Base-by-base conservation (phyloP, 139 green algal genomes). In the Diplosphaera chodatii region DNA sequence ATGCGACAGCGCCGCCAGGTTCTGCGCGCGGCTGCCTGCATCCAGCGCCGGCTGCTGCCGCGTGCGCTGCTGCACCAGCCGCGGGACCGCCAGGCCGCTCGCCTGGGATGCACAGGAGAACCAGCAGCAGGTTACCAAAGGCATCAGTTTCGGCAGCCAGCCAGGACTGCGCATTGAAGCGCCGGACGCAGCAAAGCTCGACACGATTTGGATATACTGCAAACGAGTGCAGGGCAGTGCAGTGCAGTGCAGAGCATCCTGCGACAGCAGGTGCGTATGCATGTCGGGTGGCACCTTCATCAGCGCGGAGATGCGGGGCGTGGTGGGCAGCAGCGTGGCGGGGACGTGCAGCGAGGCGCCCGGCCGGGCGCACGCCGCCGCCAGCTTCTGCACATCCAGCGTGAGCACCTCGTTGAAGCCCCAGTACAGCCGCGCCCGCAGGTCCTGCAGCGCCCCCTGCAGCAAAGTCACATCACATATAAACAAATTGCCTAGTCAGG, bases 341-440 rank as follows among this genome's bases (percentile, higher is more conserved):
- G 48, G 48, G 8, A 4, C 48, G 16, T 59, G 48, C 48, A 59
- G 48, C 16, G 48, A 59, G 48, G 48, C 48, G 18, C 48, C 18
- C 48, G 48, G 16, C 16, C 3, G 3, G 48, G 48, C 48, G 48
- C 48, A 59, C 13, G 48, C 48, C 13, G 48, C 48, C 16, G 48
- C 13, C 48, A 59, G 48, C 48, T 23, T 25, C 48, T 59, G 48
- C 6, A 76, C 23, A 22, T 31, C 40, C 16, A 64, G 65, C 65
- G 66, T 31, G 18, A 77, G 65, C 55, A 67, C 41, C 22, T 41
- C 31, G n/a, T 67, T 77, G 48, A 77, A 48, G 33, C 40, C 48
- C 20, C 30, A 71, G 65, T 77, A 77, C 15, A 68, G 4, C 15
- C 62, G 20, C 23, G 41, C n/a, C 10, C 65, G 59, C 41, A 72